phyloP scores from a whole-genome alignment of 345 rosid genomes.

The Arabidopsis arenosa region DNA sequence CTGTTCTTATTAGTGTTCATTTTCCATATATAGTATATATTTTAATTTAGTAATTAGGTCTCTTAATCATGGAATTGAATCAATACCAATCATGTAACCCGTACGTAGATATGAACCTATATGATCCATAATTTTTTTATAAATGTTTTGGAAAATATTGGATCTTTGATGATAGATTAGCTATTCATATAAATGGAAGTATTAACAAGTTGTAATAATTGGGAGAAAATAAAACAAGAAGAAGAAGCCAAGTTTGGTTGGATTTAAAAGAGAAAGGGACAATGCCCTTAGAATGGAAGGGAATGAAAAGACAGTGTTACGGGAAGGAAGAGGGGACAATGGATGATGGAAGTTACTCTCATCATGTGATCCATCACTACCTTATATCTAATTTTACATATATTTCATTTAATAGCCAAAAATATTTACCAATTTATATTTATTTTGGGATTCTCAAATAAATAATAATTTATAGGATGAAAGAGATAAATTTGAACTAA shows the following conservation, averaged over 20 bases:
- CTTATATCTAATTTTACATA: constrained; percentile 28
- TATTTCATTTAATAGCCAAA: constrained; percentile 15
- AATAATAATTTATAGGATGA: not conserved
- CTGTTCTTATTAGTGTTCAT: not conserved
- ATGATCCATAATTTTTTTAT: not conserved
- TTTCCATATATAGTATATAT: not conserved
- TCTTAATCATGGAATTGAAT: not conserved
- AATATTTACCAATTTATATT: constrained; percentile 5
- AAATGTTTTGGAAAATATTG: not conserved
- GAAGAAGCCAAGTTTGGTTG: constrained; percentile 46
- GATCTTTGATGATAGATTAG: not conserved
- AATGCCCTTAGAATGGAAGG: constrained; percentile 47
- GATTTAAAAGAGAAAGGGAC: constrained; percentile 46
- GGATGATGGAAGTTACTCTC: constrained; percentile 46
- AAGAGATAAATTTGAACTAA: no score
- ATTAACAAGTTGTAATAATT: constrained; percentile 28
- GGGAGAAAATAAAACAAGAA: constrained; percentile 40
- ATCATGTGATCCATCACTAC: constrained; percentile 45
- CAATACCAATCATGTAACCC: not conserved
- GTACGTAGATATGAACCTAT: not conserved
- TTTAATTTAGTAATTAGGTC: not conserved
- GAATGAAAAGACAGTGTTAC: constrained; percentile 49
- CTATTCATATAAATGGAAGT: constrained; percentile 12
- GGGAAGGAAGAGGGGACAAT: constrained; percentile 46
- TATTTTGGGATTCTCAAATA: not conserved